These are phyloP conservation scores for Quercus lobata DNA, from an alignment of 331 rosid species.

Conservation along the genomic window DNA sequence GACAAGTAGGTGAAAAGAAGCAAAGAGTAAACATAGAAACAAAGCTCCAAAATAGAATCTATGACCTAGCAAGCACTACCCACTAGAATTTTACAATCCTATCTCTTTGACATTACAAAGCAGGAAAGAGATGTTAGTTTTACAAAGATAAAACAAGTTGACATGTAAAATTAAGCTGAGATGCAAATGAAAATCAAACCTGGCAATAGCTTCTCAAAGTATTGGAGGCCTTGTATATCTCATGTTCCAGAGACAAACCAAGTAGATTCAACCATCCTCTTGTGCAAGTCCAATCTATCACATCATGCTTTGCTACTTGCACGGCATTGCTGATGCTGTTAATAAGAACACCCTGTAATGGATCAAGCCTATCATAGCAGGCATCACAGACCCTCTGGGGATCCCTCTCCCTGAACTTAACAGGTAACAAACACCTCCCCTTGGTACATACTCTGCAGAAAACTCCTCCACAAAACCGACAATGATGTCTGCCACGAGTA, in stretches of 20 bases:
- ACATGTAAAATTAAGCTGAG: conserved; percentile 3
- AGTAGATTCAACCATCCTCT: conserved; percentile 95
- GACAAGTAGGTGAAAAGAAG: neutral
- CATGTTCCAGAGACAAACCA: conserved; percentile 89
- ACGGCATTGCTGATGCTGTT: conserved; percentile 82
- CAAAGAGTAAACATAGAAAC: neutral
- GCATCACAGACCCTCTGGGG: conserved; percentile 97
- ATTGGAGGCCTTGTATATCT: conserved; percentile 91
- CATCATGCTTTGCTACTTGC: conserved; percentile 91
- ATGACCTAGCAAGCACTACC: neutral
- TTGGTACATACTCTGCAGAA: conserved; percentile 78
- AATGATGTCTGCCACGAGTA: conserved; percentile 96
- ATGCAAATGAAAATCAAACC: conserved; percentile 44
- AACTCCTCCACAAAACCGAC: conserved; percentile 96
- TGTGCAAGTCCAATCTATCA: conserved; percentile 89
- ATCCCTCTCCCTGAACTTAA: conserved; percentile 86
- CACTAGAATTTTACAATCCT: conserved; percentile 1
- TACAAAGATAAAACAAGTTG: neutral
- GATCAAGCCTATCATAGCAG: conserved; percentile 96
- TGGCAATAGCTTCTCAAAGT: conserved; percentile 80
- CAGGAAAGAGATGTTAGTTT: neutral
- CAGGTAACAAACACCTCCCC: conserved; percentile 87
- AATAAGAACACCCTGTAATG: conserved; percentile 82
- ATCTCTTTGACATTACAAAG: neutral
- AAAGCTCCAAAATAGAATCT: too few species aligned